phyloP scores from a whole-genome alignment of 1,284 basidiomycete species.

The Cutaneotrichosporon dermatis region DNA sequence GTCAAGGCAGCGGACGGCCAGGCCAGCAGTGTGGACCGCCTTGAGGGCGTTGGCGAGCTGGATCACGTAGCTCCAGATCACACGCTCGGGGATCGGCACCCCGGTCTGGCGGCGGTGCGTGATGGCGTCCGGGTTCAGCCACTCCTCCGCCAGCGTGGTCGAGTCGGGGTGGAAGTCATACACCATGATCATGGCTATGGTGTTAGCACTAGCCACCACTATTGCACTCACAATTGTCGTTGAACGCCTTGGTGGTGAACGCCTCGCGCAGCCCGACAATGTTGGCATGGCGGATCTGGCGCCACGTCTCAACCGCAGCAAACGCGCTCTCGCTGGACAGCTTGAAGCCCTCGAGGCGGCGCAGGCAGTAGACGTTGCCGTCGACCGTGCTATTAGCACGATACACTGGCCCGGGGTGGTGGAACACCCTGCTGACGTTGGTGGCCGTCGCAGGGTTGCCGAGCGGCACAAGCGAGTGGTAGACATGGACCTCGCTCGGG shows the following conservation, averaged over 20 bases:
- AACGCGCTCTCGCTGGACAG: slow-evolving; percentile 79
- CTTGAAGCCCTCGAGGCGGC: slow-evolving; percentile 84
- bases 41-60: slow-evolving; percentile 87
- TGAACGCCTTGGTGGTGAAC: slow-evolving; percentile 90
- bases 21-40: slow-evolving; percentile 72
- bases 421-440: slow-evolving; percentile 67
- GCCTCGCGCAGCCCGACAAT: slow-evolving; percentile 85
- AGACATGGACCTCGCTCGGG: slow-evolving; percentile 84
- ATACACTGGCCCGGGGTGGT: slow-evolving; percentile 68
- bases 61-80: slow-evolving; percentile 88
- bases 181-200: slow-evolving; percentile 79
- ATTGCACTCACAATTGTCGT: slow-evolving; percentile 70
- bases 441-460: slow-evolving; percentile 37
- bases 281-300: slow-evolving; percentile 76
- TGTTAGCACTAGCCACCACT: not conserved
- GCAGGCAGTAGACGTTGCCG: slow-evolving; percentile 70
- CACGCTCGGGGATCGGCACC: slow-evolving; percentile 65
- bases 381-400: slow-evolving; percentile 74
- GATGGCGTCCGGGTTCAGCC: slow-evolving; percentile 51
- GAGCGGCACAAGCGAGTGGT: slow-evolving; percentile 79
- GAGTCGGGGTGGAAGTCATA: slow-evolving; percentile 88
- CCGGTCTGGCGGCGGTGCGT: slow-evolving; percentile 24
- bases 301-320: slow-evolving; percentile 79
- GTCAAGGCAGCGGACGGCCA: slow-evolving; percentile 80
- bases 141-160: slow-evolving; percentile 71